Percentiles rank a stretch among this genome's conserved stretches.
Evolutionary conservation across 352 stramenopile species (phyloP).

Genomic region (Pythium brachiatum): DNA sequence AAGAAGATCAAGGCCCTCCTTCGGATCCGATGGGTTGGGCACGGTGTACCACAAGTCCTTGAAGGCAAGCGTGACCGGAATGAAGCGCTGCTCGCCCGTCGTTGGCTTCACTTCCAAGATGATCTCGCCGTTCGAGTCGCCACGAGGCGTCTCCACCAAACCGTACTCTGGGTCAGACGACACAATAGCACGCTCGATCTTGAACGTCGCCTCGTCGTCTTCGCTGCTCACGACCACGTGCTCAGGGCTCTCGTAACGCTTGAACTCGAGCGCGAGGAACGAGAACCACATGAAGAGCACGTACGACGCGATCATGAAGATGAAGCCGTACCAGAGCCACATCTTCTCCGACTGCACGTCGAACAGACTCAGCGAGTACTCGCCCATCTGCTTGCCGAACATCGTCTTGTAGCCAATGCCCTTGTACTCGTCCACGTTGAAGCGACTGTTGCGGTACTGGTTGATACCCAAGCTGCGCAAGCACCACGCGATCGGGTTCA

Average conservation of each 20-base stretch:
- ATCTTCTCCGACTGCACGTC: conserved; percentile 2
- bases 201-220: conserved; percentile 1
- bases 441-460: conserved; percentile 21
- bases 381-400: conserved; percentile 20
- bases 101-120: conserved; percentile 3
- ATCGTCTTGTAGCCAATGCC: conserved; percentile 22
- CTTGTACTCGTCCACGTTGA: conserved; percentile 18
- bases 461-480: conserved; percentile 27
- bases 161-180: not conserved
- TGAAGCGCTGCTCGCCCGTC: conserved; percentile 21
- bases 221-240: not conserved
- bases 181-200: not conserved
- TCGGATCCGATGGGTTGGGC: conserved; percentile 15
- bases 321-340: conserved; percentile 25
- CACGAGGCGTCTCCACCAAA: conserved; percentile 6
- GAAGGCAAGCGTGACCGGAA: conserved; percentile 36
- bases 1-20: conserved; percentile 47
- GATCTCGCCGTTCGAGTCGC: conserved; percentile 14
- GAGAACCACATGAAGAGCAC: conserved; percentile 23
- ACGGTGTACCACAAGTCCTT: conserved; percentile 43
- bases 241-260: conserved; percentile 25
- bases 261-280: conserved; percentile 27
- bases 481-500: conserved; percentile 42
- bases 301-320: conserved; percentile 27
- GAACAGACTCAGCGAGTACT: conserved; percentile 22